These are phyloP conservation scores for Wickerhamomyces tratensis DNA, from an alignment of 805 yeast species.

Conservation along the genomic window DNA sequence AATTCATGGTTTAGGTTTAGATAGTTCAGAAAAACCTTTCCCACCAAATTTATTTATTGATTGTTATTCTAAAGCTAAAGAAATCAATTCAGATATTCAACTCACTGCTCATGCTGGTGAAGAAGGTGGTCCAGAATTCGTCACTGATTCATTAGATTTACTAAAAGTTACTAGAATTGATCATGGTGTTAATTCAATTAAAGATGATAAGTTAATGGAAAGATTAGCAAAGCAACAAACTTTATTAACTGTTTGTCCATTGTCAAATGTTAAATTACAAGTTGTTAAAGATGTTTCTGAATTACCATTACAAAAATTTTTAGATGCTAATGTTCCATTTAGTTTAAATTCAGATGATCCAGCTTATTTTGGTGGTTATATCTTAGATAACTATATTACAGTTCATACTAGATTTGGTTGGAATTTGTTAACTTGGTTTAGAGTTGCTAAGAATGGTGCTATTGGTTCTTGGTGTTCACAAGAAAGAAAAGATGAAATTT, in stretches of 20 bases:
- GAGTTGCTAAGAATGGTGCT: slow-evolving; percentile 56
- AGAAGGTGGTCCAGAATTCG: slow-evolving; percentile 73
- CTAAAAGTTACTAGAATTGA: slow-evolving; percentile 65
- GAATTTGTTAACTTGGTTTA: slow-evolving; percentile 48
- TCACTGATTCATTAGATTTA: slow-evolving; percentile 44
- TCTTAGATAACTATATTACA: slow-evolving; percentile 61
- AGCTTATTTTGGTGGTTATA: slow-evolving; percentile 80
- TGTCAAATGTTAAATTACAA: slow-evolving; percentile 67
- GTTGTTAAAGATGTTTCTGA: slow-evolving; percentile 61
- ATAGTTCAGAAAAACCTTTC: slow-evolving; percentile 69
- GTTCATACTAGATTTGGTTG: slow-evolving; percentile 63
- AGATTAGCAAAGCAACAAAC: slow-evolving; percentile 46
- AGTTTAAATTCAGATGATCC: slow-evolving; percentile 75
- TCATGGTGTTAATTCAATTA: slow-evolving; percentile 64
- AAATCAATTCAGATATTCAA: slow-evolving; percentile 40
- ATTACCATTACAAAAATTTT: slow-evolving; percentile 52
- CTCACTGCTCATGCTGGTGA: slow-evolving; percentile 88
- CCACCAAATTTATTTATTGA: slow-evolving; percentile 65
- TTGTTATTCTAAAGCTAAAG: slow-evolving; percentile 43
- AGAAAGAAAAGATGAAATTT: slow-evolving; percentile 42
- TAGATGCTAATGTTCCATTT: slow-evolving; percentile 58
- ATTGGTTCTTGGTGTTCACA: slow-evolving; percentile 65
- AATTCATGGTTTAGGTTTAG: slow-evolving; percentile 74
- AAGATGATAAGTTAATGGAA: slow-evolving; percentile 42
- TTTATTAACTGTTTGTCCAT: slow-evolving; percentile 66